Evolutionary conservation across 2,329 filamentous ascomycete genomes (phyloP).

Genomic region (Aspergillus candidus): DNA sequence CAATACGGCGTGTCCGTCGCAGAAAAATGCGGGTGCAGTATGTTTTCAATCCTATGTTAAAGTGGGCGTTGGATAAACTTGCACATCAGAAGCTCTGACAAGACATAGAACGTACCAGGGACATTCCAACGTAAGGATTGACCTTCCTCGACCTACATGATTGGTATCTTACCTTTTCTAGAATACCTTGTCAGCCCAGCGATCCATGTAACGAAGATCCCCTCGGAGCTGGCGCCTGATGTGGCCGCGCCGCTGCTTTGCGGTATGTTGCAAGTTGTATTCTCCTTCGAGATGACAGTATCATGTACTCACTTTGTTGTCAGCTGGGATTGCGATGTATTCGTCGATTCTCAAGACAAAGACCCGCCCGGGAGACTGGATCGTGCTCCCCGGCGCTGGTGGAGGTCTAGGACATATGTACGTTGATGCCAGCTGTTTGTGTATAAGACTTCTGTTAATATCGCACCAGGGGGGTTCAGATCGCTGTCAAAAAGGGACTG

Average conservation of each 20-base stretch:
- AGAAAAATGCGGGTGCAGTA: slow-evolving; percentile 35
- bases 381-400: slow-evolving; percentile 33
- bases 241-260: slow-evolving; percentile 33
- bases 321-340: slow-evolving; percentile 36
- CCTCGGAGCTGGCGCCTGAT: slow-evolving; percentile 25
- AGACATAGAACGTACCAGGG: slow-evolving; percentile 29
- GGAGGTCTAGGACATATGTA: slow-evolving; percentile 38
- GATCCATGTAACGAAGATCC: slow-evolving; percentile 32
- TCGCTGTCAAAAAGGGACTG: slow-evolving; percentile 30
- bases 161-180: slow-evolving; percentile 2
- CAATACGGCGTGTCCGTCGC: slow-evolving; percentile 34
- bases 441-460: neutral
- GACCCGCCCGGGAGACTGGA: slow-evolving; percentile 29
- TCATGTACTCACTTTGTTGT: neutral
- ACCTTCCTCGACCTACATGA: neutral
- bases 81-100: slow-evolving; percentile 2
- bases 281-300: neutral
- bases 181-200: slow-evolving; percentile 34
- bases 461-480: slow-evolving; percentile 30
- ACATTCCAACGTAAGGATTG: slow-evolving; percentile 31
- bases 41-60: slow-evolving; percentile 4
- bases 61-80: neutral
- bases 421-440: neutral
- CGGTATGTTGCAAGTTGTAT: slow-evolving; percentile 17
- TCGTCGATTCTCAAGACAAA: slow-evolving; percentile 36